Base-by-base conservation (phyloP, 768 basidiomycete species). In the Termitomyces bulborhizus region DNA sequence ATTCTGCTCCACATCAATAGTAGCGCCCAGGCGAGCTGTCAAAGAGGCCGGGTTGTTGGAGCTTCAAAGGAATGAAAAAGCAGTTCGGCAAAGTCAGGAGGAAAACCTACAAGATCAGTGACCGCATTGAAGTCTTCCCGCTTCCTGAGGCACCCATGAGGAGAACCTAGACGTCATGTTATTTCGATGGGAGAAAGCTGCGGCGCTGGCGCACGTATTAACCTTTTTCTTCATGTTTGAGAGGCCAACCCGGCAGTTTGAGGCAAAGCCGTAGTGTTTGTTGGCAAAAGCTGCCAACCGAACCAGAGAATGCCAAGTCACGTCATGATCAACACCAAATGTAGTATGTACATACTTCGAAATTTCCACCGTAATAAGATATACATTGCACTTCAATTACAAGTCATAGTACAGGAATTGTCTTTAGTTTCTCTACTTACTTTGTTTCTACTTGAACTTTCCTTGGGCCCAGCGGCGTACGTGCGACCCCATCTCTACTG, bases 111-210 rank as follows among this genome's bases (percentile, higher is more conserved):
- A 99, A 99, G 67, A 99, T 98, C 70, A 99, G 88, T 27, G 94
- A 95, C 52, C 97, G 84, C 97, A 99, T 99, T 5, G 96, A 98
- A 11, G 96, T 98, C 77, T 92, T 93, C 54, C 90, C 90, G 65
- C 90, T 92, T 60, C 91, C 92, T 21, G 90, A 93, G 65, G 94
- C 93, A 61, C 97, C 97, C 97, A 99, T 99, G 58, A 98, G 79
- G 63, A 99, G 84, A 45, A 98, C 93, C 95, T 98, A 65, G 44
- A 59, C 31, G 62, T 63, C 57, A 64, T 58, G 62, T 62, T 53
- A 59, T 51, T 61, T 59, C 41, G 51, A 39, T 57, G 53, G 47
- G 54, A 46, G 53, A 16, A 57, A 51, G 50, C 46, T 54, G 55
- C 51, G 36, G 60, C 36, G 34, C 46, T 46, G 21, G 51, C 50